These are phyloP conservation scores for Candida hispaniensis DNA, from an alignment of 805 yeast species.

Conservation along the genomic window DNA sequence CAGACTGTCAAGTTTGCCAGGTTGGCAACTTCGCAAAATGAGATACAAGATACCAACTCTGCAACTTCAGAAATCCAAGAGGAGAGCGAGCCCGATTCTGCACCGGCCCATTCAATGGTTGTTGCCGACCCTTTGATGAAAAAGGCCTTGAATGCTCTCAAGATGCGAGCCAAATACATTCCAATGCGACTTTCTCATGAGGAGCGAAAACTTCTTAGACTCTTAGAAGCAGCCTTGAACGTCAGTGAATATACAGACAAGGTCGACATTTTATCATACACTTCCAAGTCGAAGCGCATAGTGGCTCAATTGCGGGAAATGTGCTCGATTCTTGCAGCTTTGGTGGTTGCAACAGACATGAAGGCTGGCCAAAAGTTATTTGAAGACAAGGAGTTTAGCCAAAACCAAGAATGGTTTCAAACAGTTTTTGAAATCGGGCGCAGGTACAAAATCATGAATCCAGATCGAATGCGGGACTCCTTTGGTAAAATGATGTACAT, in stretches of 20 bases:
- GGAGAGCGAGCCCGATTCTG: conserved; percentile 19
- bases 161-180: conserved; percentile 40
- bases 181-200: conserved; percentile 59
- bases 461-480: conserved; percentile 67
- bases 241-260: conserved; percentile 74
- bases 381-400: conserved; percentile 54
- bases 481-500: conserved; percentile 74
- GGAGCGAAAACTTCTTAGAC: conserved; percentile 56
- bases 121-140: conserved; percentile 18
- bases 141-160: conserved; percentile 20
- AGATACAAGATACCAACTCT: conserved; percentile 18
- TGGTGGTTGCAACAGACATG: conserved; percentile 67
- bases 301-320: conserved; percentile 62
- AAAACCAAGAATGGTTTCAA: conserved; percentile 65
- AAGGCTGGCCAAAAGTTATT: conserved; percentile 56
- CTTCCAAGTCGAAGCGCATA: conserved; percentile 60
- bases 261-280: conserved; percentile 57
- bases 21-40: conserved; percentile 20
- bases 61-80: conserved; percentile 15
- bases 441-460: conserved; percentile 74
- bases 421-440: conserved; percentile 66
- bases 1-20: conserved; percentile 20
- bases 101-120: conserved; percentile 14
- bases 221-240: conserved; percentile 64
- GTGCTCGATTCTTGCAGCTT: conserved; percentile 68